A percentile compares a stretch with the other conserved stretches of the same genome.
These are phyloP conservation scores for Aureobasidium musti DNA, from an alignment of 2,329 filamentous ascomycete genomes.

Conservation along the genomic window DNA sequence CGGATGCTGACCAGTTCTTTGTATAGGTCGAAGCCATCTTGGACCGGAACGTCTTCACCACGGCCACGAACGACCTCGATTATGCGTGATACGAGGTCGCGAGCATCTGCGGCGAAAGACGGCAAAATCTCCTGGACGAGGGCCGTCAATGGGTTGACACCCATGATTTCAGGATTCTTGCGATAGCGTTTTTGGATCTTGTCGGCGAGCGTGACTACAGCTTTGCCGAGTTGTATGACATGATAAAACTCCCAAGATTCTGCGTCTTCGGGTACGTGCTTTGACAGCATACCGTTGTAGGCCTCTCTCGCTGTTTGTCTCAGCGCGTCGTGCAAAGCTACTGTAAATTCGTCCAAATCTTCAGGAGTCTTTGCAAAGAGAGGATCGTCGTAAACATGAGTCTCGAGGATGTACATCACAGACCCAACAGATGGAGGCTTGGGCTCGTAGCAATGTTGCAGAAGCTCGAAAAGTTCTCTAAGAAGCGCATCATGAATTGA, in stretches of 20 bases:
- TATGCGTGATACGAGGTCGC: slow-evolving; percentile 80
- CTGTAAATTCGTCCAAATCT: slow-evolving; percentile 70
- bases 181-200: slow-evolving; percentile 91
- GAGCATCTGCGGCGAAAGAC: slow-evolving; percentile 84
- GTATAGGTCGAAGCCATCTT: slow-evolving; percentile 95
- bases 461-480: slow-evolving; percentile 81
- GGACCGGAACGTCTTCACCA: slow-evolving; percentile 74
- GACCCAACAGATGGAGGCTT: slow-evolving; percentile 80
- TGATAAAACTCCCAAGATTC: slow-evolving; percentile 89
- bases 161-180: slow-evolving; percentile 85
- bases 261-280: slow-evolving; percentile 75
- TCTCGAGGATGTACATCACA: slow-evolving; percentile 77
- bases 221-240: slow-evolving; percentile 83
- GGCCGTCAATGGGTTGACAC: slow-evolving; percentile 67
- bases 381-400: slow-evolving; percentile 77
- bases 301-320: slow-evolving; percentile 72
- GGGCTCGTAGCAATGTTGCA: slow-evolving; percentile 85
- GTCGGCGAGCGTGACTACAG: slow-evolving; percentile 80
- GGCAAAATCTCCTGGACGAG: slow-evolving; percentile 83
- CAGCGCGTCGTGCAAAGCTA: slow-evolving; percentile 71
- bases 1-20: slow-evolving; percentile 83
- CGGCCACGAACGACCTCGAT: slow-evolving; percentile 69
- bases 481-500: slow-evolving; percentile 78
- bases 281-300: slow-evolving; percentile 76
- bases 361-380: slow-evolving; percentile 71